Evolutionary conservation across 345 rosid species (phyloP), one percentile per base, ranked within the genome.

Genomic region (Excoecaria cochinchinensis): DNA sequence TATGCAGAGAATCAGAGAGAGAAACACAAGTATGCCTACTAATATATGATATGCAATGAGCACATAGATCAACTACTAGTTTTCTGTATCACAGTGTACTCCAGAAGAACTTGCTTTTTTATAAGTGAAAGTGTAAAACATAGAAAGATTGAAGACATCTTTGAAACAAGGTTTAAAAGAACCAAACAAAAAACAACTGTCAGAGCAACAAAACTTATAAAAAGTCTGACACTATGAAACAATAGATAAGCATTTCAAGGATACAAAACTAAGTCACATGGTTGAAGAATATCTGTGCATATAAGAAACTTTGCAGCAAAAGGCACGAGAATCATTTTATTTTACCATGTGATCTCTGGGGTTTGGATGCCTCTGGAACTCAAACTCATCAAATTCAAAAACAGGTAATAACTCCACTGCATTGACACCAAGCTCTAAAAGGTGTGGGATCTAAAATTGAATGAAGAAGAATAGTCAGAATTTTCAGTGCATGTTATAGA

Each of bases 301-400:
- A 63, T 5, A 21, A 46, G 71, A 59, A 60, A 60, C 3, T 56
- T 50, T 12, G 25, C 17, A 46, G 14, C 59, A 71, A 39, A 67
- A 71, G 57, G 67, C 56, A 69, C 1, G 15, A 70, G 16, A 48
- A 17, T 63, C 0, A 11, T 19, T 76, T 71, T 47, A 59, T 24
- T 58, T 81, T 92, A 91, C 99, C 99, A 92, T 73, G 89, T 92
- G 99, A 81, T 95, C 94, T 86, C 97, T 92, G 21, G 97, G 97
- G 79, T 92, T 95, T 74, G 81, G 84, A 56, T 83, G 90, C 87
- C 97, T 88, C 81, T 95, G 97, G 68, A 95, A 87, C 87, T 95
- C 99, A 67, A 92, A 85, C 80, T 95, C 99, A 65, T 95, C 99
- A 76, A 89, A 95, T 80, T 95, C 99, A 64, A 92, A 95, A 67